Evolutionary conservation across 495 filamentous ascomycete genomes (phyloP).

Genomic region (Talaromyces proteolyticus): DNA sequence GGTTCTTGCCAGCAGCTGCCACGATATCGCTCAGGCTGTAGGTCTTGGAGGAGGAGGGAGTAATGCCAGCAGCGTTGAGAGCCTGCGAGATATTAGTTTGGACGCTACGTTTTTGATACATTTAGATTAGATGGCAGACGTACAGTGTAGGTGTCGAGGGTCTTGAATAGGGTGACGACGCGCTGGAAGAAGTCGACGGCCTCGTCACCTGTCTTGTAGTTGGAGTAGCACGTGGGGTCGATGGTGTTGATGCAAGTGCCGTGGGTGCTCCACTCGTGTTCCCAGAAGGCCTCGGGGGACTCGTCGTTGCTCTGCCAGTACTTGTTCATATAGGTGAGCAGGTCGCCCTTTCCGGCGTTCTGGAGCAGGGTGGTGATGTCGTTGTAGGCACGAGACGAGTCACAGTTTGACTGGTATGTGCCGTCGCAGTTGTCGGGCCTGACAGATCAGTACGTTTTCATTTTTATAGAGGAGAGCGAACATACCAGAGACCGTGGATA

Average conservation of each 20-base stretch:
- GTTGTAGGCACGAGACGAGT: constrained; percentile 57
- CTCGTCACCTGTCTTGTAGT: constrained; percentile 48
- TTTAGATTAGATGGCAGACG: constrained; percentile 1
- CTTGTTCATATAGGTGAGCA: constrained; percentile 67
- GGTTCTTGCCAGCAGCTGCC: constrained; percentile 49
- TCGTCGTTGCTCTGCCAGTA: constrained; percentile 71
- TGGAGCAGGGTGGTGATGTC: constrained; percentile 66
- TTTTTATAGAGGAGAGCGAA: neutral
- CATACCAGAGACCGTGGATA: constrained; percentile 76
- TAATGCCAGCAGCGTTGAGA: constrained; percentile 57
- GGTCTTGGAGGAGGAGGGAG: constrained; percentile 50
- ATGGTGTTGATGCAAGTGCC: constrained; percentile 70
- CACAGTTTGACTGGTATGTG: constrained; percentile 69
- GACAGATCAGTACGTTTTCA: neutral
- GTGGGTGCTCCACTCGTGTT: constrained; percentile 88
- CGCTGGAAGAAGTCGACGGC: constrained; percentile 58
- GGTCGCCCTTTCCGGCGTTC: constrained; percentile 51
- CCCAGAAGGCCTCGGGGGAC: constrained; percentile 65
- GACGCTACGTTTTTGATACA: neutral
- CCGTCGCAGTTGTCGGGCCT: constrained; percentile 87
- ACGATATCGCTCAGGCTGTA: constrained; percentile 59
- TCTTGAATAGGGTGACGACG: constrained; percentile 57
- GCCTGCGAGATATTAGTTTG: constrained; percentile 25
- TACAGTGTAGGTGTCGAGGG: constrained; percentile 54
- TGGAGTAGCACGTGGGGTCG: constrained; percentile 50